Base-by-base conservation (phyloP, 1,139 yeast species). In the Kodamaea anthophila region DNA sequence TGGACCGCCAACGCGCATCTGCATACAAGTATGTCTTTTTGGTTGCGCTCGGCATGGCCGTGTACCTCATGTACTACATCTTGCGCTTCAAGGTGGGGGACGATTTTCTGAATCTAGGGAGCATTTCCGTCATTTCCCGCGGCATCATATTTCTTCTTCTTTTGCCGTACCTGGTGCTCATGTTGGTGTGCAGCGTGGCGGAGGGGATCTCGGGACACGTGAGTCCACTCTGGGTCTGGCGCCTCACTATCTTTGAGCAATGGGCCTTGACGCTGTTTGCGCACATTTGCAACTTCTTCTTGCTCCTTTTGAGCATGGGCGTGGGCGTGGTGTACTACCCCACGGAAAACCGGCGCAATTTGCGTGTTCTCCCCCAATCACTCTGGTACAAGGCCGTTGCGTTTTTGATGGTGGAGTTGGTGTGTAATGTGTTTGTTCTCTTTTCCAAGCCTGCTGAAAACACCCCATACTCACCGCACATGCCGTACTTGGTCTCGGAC, bases 301-400 rank as follows among this genome's bases (percentile, higher is more conserved):
- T 49, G n/a, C 47, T 59, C 20, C 32, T 60, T 18, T 59, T 62
- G 35, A 39, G 63, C 23, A 60, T 60, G 66, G 69, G 69, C 1
- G 60, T 54, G 33, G 69, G 69, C 1, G 65, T 60, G 3, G 42
- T 61, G 13, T 62, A 57, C 36, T 53, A 52, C 36, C 54, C 50
- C 23, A 42, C 43, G 22, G 52, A 51, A 3, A 46, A 43, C 20
- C 44, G 61, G 11, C 44, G 42, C 29, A 49, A 53, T 25, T 58
- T 46, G 30, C 42, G 64, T 29, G 36, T 46, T 23, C 35, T 60
- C 9, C 66, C 67, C 2, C 9, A 5, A 12, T 5, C 13, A 5
- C 27, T 12, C 15, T 18, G 15, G 15, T 15, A 24, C 11, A 16
- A 10, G 20, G 27, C 27, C 15, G 9, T 10, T n/a, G 15, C 8